Conservation (phyloP, 78 protist genomes). For the Bodo saltans region DNA sequence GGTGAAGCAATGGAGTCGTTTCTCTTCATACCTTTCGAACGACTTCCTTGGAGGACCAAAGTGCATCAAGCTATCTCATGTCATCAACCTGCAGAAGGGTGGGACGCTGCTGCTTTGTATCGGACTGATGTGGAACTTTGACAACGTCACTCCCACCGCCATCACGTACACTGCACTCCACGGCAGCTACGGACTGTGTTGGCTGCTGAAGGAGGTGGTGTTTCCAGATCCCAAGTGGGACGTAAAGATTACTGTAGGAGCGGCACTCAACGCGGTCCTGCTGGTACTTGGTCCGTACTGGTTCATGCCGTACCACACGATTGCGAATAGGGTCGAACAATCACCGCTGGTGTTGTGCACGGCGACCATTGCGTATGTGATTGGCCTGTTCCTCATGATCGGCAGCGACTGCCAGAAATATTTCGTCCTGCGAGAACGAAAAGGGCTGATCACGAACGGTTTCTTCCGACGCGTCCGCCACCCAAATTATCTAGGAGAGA, state of each 20-base stretch:
- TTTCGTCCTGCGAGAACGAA: neutral
- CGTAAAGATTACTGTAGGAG: neutral
- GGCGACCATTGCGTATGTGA: neutral
- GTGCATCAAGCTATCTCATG: neutral
- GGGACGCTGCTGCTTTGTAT: neutral
- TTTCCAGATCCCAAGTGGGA: conserved; percentile 16
- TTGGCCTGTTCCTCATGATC: neutral
- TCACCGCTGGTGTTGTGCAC: neutral
- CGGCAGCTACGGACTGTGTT: conserved; percentile 19
- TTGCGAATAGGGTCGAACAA: neutral
- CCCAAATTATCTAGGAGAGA: conserved; percentile 26
- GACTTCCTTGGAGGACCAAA: neutral
- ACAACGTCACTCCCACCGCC: conserved; percentile 22
- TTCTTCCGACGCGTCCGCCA: neutral
- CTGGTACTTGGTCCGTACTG: conserved; percentile 11
- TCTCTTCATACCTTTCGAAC: neutral
- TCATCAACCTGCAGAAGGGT: conserved; percentile 27
- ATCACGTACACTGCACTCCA: conserved; percentile 11
- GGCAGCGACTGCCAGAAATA: conserved; percentile 17
- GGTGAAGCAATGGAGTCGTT: conserved; percentile 4
- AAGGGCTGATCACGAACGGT: conserved; percentile 3
- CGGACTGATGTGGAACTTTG: neutral
- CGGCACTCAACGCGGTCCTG: neutral
- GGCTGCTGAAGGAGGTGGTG: conserved; percentile 10
- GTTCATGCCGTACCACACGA: neutral